phyloP scores from a whole-genome alignment of 169 alveolate species.

The Blepharisma undulans region DNA sequence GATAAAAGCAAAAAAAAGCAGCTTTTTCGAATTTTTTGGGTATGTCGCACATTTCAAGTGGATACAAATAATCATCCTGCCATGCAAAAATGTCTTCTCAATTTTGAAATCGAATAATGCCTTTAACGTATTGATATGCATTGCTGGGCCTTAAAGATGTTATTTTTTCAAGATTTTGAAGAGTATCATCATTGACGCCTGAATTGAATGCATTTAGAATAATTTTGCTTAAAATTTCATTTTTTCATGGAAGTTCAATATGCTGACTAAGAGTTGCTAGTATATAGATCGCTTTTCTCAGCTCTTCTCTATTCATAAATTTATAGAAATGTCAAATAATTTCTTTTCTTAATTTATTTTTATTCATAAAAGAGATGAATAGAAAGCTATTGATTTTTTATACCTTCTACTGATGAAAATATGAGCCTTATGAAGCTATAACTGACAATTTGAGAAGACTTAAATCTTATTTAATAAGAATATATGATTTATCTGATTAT shows the following conservation, averaged over 20 bases:
- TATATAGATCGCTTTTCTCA: neutral
- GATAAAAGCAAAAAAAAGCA: neutral
- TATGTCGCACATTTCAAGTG: neutral
- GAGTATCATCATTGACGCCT: neutral
- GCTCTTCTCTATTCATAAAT: neutral
- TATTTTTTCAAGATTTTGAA: too few species aligned
- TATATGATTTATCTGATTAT: too few species aligned
- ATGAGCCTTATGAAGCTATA: too few species aligned
- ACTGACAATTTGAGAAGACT: too few species aligned
- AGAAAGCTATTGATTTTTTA: too few species aligned
- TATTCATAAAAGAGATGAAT: too few species aligned
- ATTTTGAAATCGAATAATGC: neutral
- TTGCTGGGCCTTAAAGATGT: neutral
- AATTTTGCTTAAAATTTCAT: neutral
- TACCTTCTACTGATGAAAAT: too few species aligned
- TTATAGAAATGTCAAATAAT: neutral
- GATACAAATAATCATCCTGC: neutral
- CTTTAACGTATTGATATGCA: neutral
- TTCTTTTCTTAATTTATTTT: too few species aligned
- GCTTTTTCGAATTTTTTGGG: neutral
- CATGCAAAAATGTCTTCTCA: neutral
- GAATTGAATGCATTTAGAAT: neutral
- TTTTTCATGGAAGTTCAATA: neutral
- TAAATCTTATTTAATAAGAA: too few species aligned
- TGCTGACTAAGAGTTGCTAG: neutral